Percentiles rank a stretch among this genome's conserved stretches.
phyloP scores from a whole-genome alignment of 306 rosid species.

The Trichosanthes truncata region DNA sequence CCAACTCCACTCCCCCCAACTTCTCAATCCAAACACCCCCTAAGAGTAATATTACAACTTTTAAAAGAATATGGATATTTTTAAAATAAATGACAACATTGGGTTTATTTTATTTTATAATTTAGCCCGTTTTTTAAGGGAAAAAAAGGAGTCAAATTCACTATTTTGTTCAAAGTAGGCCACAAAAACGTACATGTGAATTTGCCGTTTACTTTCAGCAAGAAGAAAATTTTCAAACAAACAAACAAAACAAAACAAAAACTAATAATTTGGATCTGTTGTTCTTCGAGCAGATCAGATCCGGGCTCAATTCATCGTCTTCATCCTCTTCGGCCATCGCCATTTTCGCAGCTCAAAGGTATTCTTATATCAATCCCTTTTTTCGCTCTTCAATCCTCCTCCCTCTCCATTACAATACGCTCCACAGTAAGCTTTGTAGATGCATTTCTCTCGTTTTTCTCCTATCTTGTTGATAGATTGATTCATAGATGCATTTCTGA shows the following conservation, averaged over 20 bases:
- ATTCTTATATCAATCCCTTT: background rate
- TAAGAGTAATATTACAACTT: no score
- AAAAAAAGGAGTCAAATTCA: background rate
- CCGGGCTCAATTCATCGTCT: background rate
- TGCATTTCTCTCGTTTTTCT: background rate
- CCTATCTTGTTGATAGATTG: background rate
- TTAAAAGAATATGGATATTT: no score
- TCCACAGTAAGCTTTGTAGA: background rate
- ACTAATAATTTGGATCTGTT: conserved; percentile 3
- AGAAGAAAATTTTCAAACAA: background rate
- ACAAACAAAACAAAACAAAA: background rate
- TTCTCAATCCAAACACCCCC: no score
- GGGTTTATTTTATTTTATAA: no score
- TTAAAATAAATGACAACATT: no score
- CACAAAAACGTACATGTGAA: conserved; percentile 4
- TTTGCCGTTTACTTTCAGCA: background rate
- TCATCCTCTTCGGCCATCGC: background rate
- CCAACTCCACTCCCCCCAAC: no score
- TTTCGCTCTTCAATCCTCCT: background rate
- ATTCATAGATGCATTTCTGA: background rate
- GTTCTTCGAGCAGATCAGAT: background rate
- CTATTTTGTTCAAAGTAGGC: conserved; percentile 3
- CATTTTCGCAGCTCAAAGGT: conserved; percentile 1
- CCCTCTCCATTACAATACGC: background rate
- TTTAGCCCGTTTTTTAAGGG: no score